Evolutionary conservation across 768 basidiomycete species (phyloP), one percentile per base, ranked within the genome.

Genomic region (Mycena crocata): DNA sequence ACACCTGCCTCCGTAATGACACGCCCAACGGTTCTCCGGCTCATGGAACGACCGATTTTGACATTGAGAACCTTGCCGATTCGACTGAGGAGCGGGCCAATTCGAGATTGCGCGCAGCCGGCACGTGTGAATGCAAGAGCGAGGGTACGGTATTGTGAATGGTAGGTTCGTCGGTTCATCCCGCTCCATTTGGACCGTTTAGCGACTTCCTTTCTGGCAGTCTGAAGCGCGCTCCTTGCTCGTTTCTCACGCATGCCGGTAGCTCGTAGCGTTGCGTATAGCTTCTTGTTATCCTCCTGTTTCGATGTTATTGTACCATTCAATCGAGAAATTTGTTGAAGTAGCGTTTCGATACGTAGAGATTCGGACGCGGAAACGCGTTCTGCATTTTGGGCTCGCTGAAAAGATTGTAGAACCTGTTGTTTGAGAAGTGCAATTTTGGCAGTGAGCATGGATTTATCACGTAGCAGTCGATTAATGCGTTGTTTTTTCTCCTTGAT

Each of bases 1-100:
- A 60, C 35, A 21, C 65, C 65, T 14, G 59, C 65, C 44, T 67
- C 65, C 13, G 37, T 57, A n/a, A 67, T 55, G 3, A 44, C 42
- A 21, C 59, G 59, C 26, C 35, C 48, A 14, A 67, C 51, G 10
- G 65, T 67, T 8, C 60, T 8, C 1, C 59, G 32, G 24, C 58
- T 61, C 44, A 62, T 54, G 3, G 44, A 30, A 3, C 40, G 45
- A 17, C 32, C 26, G 26, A 67, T 40, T 23, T 24, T 13, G 24
- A 67, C 23, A 13, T 60, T 60, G 21, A 67, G 48, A 2, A 56
- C 44, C n/a, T 64, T 56, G 6, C 57, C 57, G 19, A 58, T 19
- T 2, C 57, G 44, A 6, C 28, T n/a, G 21, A 58, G 31, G 13
- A 58, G 45, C 23, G 57, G 45, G 21, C 57, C 57, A 21, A 58